Percentiles rank a stretch among this genome's conserved stretches.
Conservation (phyloP, 2,329 filamentous ascomycete species). For the Chrysosporium keratinophilum region DNA sequence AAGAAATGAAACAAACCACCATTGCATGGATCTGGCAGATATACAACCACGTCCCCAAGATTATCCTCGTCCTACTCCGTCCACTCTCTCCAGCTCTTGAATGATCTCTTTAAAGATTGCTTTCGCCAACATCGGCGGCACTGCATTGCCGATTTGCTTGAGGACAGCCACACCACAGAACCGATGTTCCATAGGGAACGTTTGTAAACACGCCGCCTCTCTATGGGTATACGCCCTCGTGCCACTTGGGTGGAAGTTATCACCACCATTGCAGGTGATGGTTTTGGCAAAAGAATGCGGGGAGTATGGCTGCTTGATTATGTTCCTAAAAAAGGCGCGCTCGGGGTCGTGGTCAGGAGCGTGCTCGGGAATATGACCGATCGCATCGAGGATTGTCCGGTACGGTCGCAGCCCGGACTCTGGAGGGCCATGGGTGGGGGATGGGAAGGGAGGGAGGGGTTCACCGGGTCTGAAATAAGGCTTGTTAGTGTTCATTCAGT, state of each 20-base stretch:
- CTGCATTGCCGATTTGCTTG: constrained; percentile 68
- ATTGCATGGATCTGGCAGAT: no score
- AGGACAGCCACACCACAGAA: constrained; percentile 42
- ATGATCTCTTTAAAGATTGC: constrained; percentile 32
- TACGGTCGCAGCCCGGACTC: constrained; percentile 26
- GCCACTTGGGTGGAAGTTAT: constrained; percentile 58
- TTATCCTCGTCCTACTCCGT: constrained; percentile 18
- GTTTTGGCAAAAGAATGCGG: constrained; percentile 44
- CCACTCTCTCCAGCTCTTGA: constrained; percentile 29
- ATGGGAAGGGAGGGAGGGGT: constrained; percentile 54
- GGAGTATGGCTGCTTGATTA: constrained; percentile 36
- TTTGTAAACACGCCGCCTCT: constrained; percentile 60
- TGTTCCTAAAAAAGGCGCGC: constrained; percentile 18
- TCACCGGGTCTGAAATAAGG: constrained; percentile 53
- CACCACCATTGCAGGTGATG: constrained; percentile 54
- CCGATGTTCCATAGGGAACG: constrained; percentile 52
- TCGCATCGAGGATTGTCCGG: constrained; percentile 35
- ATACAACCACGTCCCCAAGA: no score
- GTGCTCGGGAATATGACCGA: constrained; percentile 32
- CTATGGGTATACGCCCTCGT: constrained; percentile 52
- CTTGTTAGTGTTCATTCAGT: constrained; percentile 1
- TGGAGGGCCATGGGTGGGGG: constrained; percentile 45
- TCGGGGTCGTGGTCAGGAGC: constrained; percentile 37
- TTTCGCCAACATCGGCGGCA: constrained; percentile 48
- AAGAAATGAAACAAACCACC: no score